Percentiles rank a stretch among this genome's conserved stretches.
phyloP scores from a whole-genome alignment of 2,329 filamentous ascomycete genomes.

The Xylariomycetidae sp. region DNA sequence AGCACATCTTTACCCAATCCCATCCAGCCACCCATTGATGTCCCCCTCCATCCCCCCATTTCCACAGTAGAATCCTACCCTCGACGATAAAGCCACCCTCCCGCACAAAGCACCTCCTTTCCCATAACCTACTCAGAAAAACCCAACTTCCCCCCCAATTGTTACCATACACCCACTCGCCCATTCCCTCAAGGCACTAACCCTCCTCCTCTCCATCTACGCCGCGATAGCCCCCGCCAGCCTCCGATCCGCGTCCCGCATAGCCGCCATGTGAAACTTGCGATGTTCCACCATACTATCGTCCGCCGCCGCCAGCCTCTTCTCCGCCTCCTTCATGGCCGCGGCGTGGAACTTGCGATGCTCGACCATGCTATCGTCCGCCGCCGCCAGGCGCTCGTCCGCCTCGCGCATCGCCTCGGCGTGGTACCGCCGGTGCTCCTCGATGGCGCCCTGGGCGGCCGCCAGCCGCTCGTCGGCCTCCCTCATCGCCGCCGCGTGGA shows the following conservation, averaged over 20 bases:
- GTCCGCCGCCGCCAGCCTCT: constrained; percentile 3
- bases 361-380: constrained; percentile 4
- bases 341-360: constrained; percentile 6
- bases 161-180: too few relatives aligned
- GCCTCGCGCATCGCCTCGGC: constrained; percentile 5
- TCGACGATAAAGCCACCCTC: too few relatives aligned
- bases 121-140: too few relatives aligned
- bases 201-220: too few relatives aligned
- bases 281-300: constrained; percentile 8
- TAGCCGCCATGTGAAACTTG: constrained; percentile 6
- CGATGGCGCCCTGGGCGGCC: constrained; percentile 5
- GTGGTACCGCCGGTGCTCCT: constrained; percentile 7
- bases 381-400: constrained; percentile 4
- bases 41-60: too few relatives aligned
- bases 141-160: too few relatives aligned
- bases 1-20: too few relatives aligned
- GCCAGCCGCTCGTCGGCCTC: constrained; percentile 3
- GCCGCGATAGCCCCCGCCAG: too few relatives aligned
- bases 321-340: constrained; percentile 7
- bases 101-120: too few relatives aligned
- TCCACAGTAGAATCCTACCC: too few relatives aligned
- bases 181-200: too few relatives aligned
- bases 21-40: too few relatives aligned
- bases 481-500: constrained; percentile 1
- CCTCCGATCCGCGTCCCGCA: constrained; percentile 1